Conservation (phyloP, 768 basidiomycete genomes). For the Termitomyces sp. region DNA sequence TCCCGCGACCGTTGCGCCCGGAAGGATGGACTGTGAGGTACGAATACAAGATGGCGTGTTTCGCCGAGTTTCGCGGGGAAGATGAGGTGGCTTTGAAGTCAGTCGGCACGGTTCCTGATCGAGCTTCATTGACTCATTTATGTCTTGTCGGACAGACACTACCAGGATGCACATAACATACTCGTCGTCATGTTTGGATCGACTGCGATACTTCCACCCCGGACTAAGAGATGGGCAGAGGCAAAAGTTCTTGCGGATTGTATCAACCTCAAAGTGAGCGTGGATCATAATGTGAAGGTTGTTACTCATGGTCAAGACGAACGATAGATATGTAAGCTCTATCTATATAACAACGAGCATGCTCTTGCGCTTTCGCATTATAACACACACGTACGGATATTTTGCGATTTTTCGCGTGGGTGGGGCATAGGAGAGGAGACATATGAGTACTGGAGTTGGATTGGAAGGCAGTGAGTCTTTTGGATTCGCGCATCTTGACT, state of each 20-base stretch:
- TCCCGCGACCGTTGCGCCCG: slow-evolving; percentile 61
- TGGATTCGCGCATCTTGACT: background rate
- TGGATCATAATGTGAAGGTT: background rate
- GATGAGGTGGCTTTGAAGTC: slow-evolving; percentile 90
- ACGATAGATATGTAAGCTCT: slow-evolving; percentile 78
- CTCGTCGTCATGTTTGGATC: slow-evolving; percentile 88
- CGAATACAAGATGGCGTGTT: slow-evolving; percentile 96
- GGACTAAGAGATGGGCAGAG: slow-evolving; percentile 98
- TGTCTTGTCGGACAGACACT: slow-evolving; percentile 55
- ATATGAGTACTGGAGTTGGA: slow-evolving; percentile 98
- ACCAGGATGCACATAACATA: slow-evolving; percentile 87
- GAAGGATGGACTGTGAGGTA: slow-evolving; percentile 96
- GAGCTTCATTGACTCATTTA: slow-evolving; percentile 9
- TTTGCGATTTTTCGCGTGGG: slow-evolving; percentile 79
- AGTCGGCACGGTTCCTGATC: slow-evolving; percentile 21
- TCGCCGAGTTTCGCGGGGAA: slow-evolving; percentile 93
- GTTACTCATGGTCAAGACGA: background rate
- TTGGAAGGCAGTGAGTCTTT: slow-evolving; percentile 75
- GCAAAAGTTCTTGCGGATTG: slow-evolving; percentile 96
- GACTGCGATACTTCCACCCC: slow-evolving; percentile 77
- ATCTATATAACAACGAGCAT: slow-evolving; percentile 87
- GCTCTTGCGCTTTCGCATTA: slow-evolving; percentile 77
- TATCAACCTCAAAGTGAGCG: slow-evolving; percentile 77
- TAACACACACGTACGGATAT: slow-evolving; percentile 78
- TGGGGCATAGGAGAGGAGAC: slow-evolving; percentile 98